phyloP scores from a whole-genome alignment of 2,329 filamentous ascomycete genomes.

The Phaeosphaeria sp. region DNA sequence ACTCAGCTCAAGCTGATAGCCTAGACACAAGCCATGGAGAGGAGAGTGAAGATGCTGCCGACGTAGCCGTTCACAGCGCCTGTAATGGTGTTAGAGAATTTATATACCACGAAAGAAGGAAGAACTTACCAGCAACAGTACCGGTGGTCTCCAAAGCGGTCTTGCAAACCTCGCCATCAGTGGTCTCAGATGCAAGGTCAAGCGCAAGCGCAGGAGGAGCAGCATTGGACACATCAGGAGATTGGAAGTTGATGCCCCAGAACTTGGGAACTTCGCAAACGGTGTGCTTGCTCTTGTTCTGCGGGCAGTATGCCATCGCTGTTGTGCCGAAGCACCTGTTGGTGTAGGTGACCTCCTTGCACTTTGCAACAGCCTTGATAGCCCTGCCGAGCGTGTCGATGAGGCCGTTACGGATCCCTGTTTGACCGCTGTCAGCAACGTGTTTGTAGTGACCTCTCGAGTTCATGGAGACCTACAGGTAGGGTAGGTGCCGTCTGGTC shows the following conservation, averaged over 20 bases:
- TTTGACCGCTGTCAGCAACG: background rate
- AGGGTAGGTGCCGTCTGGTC: constrained; percentile 15
- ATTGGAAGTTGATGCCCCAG: constrained; percentile 17
- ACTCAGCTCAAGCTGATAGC: background rate
- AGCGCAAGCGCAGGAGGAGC: constrained; percentile 5
- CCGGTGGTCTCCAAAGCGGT: background rate
- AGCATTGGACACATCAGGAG: background rate
- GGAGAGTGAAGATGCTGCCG: background rate
- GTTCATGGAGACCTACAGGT: constrained; percentile 2
- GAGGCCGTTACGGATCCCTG: constrained; percentile 19
- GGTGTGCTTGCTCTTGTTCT: constrained; percentile 7
- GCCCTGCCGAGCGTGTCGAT: constrained; percentile 15
- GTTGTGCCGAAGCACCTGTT: constrained; percentile 5
- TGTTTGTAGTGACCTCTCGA: background rate
- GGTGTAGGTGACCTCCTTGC: constrained; percentile 8
- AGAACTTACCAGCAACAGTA: background rate
- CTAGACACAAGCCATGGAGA: background rate
- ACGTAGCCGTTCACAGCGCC: background rate
- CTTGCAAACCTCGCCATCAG: background rate
- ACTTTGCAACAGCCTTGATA: constrained; percentile 14
- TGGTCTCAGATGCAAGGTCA: background rate
- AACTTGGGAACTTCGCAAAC: constrained; percentile 20
- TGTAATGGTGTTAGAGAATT: background rate
- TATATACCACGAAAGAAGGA: too few species aligned
- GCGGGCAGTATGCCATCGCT: constrained; percentile 3